Conservation (phyloP, 257 asterid genomes). For the Hygrophila difformis region DNA sequence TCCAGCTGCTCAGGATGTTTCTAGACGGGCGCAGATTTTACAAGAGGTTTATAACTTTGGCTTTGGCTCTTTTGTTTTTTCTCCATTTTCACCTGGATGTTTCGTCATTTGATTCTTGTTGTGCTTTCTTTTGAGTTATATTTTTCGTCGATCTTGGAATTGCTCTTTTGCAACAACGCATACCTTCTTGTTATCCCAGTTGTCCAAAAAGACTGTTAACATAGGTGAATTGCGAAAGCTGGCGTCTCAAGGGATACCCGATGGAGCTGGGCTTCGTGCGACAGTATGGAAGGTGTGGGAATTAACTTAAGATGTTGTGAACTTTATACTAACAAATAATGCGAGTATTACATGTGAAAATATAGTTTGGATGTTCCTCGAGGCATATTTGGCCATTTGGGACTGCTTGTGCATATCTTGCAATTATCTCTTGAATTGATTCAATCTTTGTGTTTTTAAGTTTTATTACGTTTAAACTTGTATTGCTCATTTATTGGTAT, state of each 20-base stretch:
- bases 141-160: too few species aligned
- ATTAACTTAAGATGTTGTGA: slow-evolving; percentile 2
- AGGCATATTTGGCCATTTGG: too few species aligned
- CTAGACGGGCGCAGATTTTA: slow-evolving; percentile 58
- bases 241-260: slow-evolving; percentile 82
- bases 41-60: slow-evolving; percentile 45
- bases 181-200: slow-evolving; percentile 20
- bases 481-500: not conserved
- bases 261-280: slow-evolving; percentile 85
- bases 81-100: not conserved
- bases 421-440: too few species aligned
- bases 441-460: too few species aligned
- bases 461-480: too few species aligned
- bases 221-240: slow-evolving; percentile 76
- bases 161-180: not conserved
- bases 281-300: slow-evolving; percentile 82
- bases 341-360: not conserved
- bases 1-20: slow-evolving; percentile 41
- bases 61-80: not conserved
- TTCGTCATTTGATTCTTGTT: not conserved
- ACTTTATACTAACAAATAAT: slow-evolving; percentile 1
- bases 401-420: too few species aligned
- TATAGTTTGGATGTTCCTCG: not conserved
- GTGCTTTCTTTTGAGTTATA: slow-evolving; percentile 12
- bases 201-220: slow-evolving; percentile 73